Evolutionary conservation across 176 grass and related monocot species (phyloP).

Genomic region (Lolium multiflorum): DNA sequence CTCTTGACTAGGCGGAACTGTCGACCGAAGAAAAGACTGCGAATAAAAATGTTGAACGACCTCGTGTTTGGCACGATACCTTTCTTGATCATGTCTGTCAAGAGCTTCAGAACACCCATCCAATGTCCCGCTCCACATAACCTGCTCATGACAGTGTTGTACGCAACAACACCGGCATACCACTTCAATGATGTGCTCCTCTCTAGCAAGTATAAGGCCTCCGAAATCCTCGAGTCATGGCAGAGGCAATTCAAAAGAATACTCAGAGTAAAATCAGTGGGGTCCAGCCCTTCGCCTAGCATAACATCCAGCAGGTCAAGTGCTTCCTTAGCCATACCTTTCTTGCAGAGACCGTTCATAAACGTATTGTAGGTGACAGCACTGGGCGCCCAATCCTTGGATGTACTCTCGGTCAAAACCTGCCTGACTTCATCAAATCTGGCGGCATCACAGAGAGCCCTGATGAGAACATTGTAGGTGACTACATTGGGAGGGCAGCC

Average conservation of each 20-base stretch:
- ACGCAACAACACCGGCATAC: conserved; percentile 54
- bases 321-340: conserved; percentile 59
- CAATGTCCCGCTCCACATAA: conserved; percentile 57
- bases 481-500: conserved; percentile 63
- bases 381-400: conserved; percentile 61
- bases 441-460: conserved; percentile 51
- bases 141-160: conserved; percentile 86
- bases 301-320: conserved; percentile 61
- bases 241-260: conserved; percentile 80
- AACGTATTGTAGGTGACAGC: conserved; percentile 80
- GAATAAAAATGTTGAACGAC: conserved; percentile 82
- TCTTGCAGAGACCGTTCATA: conserved; percentile 80
- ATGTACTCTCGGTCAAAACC: conserved; percentile 52
- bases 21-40: conserved; percentile 62
- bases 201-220: conserved; percentile 60
- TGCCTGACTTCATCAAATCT: conserved; percentile 66
- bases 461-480: conserved; percentile 87
- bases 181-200: conserved; percentile 50
- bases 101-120: conserved; percentile 59
- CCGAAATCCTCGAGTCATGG: conserved; percentile 54
- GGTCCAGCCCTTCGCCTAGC: conserved; percentile 59
- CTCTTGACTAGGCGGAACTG: conserved; percentile 49
- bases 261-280: conserved; percentile 67
- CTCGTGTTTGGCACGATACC: conserved; percentile 59
- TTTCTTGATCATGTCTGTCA: conserved; percentile 78